Evolutionary conservation across 768 basidiomycete genomes (phyloP).

Genomic region (Tephrocybe rancida): DNA sequence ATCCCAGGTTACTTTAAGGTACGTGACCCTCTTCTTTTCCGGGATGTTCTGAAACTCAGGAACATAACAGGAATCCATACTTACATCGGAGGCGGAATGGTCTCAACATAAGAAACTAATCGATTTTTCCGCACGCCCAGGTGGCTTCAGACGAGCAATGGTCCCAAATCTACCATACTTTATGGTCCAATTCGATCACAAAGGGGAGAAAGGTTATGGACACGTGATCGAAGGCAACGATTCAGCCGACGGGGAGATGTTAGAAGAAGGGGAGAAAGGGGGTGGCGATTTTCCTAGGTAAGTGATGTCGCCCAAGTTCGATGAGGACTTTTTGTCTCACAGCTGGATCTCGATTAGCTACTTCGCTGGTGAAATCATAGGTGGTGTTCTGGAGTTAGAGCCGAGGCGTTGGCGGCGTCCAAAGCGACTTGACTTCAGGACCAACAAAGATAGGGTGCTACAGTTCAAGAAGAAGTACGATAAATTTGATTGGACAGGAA

Average conservation of each 20-base stretch:
- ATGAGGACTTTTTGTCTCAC: background rate
- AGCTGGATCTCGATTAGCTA: slow-evolving; percentile 52
- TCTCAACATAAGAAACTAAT: slow-evolving; percentile 98
- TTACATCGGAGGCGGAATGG: slow-evolving; percentile 95
- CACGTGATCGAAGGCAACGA: slow-evolving; percentile 94
- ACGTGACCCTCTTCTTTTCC: slow-evolving; percentile 10
- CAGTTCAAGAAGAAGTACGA: slow-evolving; percentile 77
- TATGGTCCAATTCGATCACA: slow-evolving; percentile 98
- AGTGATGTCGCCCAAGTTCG: slow-evolving; percentile 20
- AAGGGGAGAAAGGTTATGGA: slow-evolving; percentile 96
- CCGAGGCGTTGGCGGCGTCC: slow-evolving; percentile 86
- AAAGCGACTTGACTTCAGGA: slow-evolving; percentile 66
- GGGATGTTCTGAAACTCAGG: slow-evolving; percentile 4
- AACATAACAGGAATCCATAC: slow-evolving; percentile 78
- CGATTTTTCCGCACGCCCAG: slow-evolving; percentile 86
- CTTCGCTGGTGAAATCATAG: slow-evolving; percentile 95
- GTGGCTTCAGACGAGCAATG: slow-evolving; percentile 94
- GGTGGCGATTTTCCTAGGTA: slow-evolving; percentile 90
- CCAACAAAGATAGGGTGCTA: slow-evolving; percentile 70
- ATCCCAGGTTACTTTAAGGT: slow-evolving; percentile 95
- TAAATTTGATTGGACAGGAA: slow-evolving; percentile 79
- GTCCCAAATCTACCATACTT: slow-evolving; percentile 98
- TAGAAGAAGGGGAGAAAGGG: slow-evolving; percentile 88
- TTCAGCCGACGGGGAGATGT: slow-evolving; percentile 38
- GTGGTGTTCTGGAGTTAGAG: slow-evolving; percentile 86